Percentiles rank a stretch among this genome's conserved stretches.
phyloP scores from a whole-genome alignment of 148 eudicot genomes.

The Rhododendron ovatum region DNA sequence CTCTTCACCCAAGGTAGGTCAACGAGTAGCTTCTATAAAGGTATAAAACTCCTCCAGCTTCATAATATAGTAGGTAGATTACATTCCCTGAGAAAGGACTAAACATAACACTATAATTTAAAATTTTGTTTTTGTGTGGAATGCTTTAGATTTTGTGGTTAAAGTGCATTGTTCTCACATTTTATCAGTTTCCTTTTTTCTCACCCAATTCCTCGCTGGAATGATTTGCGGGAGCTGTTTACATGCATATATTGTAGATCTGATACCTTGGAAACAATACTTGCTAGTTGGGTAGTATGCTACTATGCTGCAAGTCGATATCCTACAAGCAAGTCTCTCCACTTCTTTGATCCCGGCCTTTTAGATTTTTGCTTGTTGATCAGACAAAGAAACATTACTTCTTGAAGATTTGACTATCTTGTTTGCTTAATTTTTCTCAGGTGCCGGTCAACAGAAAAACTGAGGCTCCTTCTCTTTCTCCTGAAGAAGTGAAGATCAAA shows the following conservation, averaged over 20 bases:
- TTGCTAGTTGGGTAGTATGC: neutral
- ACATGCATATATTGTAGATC: neutral
- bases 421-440: slow-evolving; percentile 27
- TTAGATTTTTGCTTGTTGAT: neutral
- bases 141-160: neutral
- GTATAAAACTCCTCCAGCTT: no score
- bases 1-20: no score
- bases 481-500: slow-evolving; percentile 84
- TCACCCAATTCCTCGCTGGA: neutral
- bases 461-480: slow-evolving; percentile 70
- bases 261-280: neutral
- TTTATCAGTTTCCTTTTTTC: neutral
- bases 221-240: neutral
- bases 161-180: neutral
- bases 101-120: no score
- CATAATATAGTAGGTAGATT: no score
- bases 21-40: no score
- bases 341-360: neutral
- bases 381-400: neutral
- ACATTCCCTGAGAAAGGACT: no score
- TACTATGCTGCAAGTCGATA: neutral
- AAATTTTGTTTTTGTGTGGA: no score
- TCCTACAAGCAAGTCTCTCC: neutral
- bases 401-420: neutral
- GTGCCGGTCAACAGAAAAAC: slow-evolving; percentile 52